Conservation (phyloP, 148 eudicot genomes). For the Polygonum maritimum region DNA sequence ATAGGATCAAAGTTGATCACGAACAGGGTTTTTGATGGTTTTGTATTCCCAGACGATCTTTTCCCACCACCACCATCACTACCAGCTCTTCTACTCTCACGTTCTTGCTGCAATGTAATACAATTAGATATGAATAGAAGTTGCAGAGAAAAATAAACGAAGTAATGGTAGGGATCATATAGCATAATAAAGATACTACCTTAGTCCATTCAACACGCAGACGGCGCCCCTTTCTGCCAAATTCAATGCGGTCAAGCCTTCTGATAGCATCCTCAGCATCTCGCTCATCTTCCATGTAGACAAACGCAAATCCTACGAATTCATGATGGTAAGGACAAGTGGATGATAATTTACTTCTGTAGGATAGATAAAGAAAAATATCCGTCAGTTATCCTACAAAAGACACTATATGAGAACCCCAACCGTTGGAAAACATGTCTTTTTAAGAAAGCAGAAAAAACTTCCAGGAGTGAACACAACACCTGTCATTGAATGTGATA, state of each 20-base stretch:
- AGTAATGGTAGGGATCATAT: neutral
- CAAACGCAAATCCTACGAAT: constrained; percentile 68
- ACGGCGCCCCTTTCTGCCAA: constrained; percentile 76
- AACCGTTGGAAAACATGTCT: constrained; percentile 15
- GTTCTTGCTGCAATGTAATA: constrained; percentile 58
- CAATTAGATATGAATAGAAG: neutral
- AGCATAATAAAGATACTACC: constrained; percentile 19
- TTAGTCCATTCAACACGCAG: constrained; percentile 91
- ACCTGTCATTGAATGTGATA: constrained; percentile 61
- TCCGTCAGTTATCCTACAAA: constrained; percentile 5
- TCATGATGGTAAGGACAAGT: constrained; percentile 18
- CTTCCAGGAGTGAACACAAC: constrained; percentile 48
- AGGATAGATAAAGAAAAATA: constrained; percentile 3
- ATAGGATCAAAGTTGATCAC: constrained; percentile 70
- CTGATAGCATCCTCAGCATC: constrained; percentile 76
- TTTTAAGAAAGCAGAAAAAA: constrained; percentile 20
- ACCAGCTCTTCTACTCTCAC: constrained; percentile 56
- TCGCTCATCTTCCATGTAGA: constrained; percentile 82
- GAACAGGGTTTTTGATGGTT: constrained; percentile 77
- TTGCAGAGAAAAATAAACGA: neutral
- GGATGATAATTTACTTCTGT: constrained; percentile 15
- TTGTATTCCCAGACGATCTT: constrained; percentile 46
- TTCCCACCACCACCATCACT: constrained; percentile 29
- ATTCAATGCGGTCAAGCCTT: constrained; percentile 59
- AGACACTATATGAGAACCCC: constrained; percentile 18